Evolutionary conservation across 129 eudicot genomes (phyloP), one percentile per base, ranked within the genome.

Genomic region (Erigeron canadensis): DNA sequence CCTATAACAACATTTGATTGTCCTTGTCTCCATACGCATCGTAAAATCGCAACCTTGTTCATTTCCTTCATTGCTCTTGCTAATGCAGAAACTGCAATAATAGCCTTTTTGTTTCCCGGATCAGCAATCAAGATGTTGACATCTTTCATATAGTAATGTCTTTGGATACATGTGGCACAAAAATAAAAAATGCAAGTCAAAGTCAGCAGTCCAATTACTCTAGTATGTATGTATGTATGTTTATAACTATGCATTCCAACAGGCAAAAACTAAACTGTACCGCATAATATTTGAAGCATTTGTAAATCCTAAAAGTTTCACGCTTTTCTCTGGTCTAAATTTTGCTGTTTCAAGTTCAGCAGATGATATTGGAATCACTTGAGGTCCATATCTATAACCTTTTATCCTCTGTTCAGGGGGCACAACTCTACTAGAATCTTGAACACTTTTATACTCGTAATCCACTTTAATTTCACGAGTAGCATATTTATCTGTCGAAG

Each of bases 391-490:
- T 41, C 88, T 86, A 67, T 82, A 95, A 63, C 99, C 99, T 81
- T 88, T 90, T 51, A 95, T 95, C 79, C 99, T 86, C 80, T 95
- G 97, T 75, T 95, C 99, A 9, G 99, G 97, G 46, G 99, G 99
- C 59, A 95, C 97, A 74, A 83, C 78, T 84, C 74, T 84, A 70
- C 63, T 76, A 17, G 91, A 79, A 69, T 88, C 96, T 59, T 84
- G 84, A 73, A 81, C 47, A 59, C 82, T 86, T 88, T 81, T 90
- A 63, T 95, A 90, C 75, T 95, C 99, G 28, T 88, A 90, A 65
- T 90, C 99, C 56, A 95, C 74, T 81, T 95, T 95, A 53, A 95
- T 73, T 76, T 95, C 99, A 74, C 88, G 99, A 67, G 91, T 87
- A 73, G 99, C 99, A 79, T 76, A 90, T 80, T 84, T 95, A 80